Conservation (phyloP, 352 stramenopile genomes). For the Pilasporangium apinafurcum region DNA sequence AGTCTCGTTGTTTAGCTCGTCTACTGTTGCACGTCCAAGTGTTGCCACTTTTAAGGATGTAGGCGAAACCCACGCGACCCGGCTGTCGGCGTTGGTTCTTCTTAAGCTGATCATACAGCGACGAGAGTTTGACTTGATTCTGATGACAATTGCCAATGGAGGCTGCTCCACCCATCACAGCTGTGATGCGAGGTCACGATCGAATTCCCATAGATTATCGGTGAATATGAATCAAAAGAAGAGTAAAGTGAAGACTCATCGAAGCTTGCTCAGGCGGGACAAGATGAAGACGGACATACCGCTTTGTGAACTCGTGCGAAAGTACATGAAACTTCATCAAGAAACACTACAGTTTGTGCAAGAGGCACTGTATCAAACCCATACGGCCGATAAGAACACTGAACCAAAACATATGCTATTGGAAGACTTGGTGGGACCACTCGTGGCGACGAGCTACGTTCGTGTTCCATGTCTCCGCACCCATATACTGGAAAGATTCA, state of each 20-base stretch:
- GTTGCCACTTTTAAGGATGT: too few relatives aligned
- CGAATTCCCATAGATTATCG: slow-evolving; percentile 9
- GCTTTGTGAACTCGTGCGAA: slow-evolving; percentile 42
- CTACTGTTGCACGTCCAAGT: slow-evolving; percentile 27
- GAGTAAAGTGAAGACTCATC: slow-evolving; percentile 5
- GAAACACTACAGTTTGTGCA: slow-evolving; percentile 40
- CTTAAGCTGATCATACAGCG: slow-evolving; percentile 34
- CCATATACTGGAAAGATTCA: slow-evolving; percentile 39
- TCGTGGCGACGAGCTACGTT: slow-evolving; percentile 46
- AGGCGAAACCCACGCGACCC: too few relatives aligned
- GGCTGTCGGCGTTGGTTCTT: slow-evolving; percentile 22
- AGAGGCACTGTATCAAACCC: slow-evolving; percentile 9
- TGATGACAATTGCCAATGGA: slow-evolving; percentile 41
- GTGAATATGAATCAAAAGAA: slow-evolving; percentile 8
- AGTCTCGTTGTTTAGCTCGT: slow-evolving; percentile 11
- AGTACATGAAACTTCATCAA: slow-evolving; percentile 59
- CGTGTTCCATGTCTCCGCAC: slow-evolving; percentile 47
- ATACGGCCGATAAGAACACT: not conserved
- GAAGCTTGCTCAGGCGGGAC: slow-evolving; percentile 10
- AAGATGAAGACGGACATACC: slow-evolving; percentile 14
- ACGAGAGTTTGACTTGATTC: slow-evolving; percentile 48
- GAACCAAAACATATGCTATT: not conserved
- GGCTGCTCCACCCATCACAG: slow-evolving; percentile 42
- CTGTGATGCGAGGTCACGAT: too few relatives aligned
- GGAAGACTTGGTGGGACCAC: slow-evolving; percentile 24